Evolutionary conservation across 1,284 basidiomycete genomes (phyloP), one percentile per base, ranked within the genome.

Genomic region (Cutaneotrichosporon cavernicola): DNA sequence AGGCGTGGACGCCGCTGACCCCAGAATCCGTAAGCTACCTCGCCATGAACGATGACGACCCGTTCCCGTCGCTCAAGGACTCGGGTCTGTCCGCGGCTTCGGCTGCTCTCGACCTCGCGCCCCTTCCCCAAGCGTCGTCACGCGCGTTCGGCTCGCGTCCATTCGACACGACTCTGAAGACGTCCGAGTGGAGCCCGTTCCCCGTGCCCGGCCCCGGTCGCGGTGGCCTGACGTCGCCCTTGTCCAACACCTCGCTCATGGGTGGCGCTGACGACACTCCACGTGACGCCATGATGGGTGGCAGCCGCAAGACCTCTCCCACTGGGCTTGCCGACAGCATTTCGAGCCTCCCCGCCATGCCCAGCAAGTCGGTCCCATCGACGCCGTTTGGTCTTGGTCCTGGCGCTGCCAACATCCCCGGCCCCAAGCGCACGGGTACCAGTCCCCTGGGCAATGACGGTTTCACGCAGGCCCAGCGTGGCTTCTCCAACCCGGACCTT

Each of bases 101-200:
- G 22, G 92, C 91, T 31, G 94, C 94, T 38, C 82, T 97, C 70
- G 95, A 97, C 79, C 85, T 97, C 49, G 95, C 95, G 9, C 90
- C 93, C 47, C 85, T 92, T 43, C 89, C 91, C 5, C 91, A 92
- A 76, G 89, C 89, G 18, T 88, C 89, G 26, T 86, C 89, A 56
- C 86, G 89, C 52, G 85, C 86, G 56, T 87, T 86, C 67, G 80
- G 85, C 22, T 78, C 81, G 53, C 86, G 88, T 63, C 82, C 82
- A 34, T 80, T 85, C 62, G 87, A 88, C 56, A 79, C 82, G 34
- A 84, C 86, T 21, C 69, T 79, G 73, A 91, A 91, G 76, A 84
- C 89, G 1, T 92, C 92, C 4, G 93, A 97, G 77, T 97, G 95
- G 95, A 91, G 93, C 51, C 91, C 90, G 75, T 97, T 93, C 80